Evolutionary conservation across 2,329 filamentous ascomycete species (phyloP).

Genomic region (Arthrinium puccinioides): DNA sequence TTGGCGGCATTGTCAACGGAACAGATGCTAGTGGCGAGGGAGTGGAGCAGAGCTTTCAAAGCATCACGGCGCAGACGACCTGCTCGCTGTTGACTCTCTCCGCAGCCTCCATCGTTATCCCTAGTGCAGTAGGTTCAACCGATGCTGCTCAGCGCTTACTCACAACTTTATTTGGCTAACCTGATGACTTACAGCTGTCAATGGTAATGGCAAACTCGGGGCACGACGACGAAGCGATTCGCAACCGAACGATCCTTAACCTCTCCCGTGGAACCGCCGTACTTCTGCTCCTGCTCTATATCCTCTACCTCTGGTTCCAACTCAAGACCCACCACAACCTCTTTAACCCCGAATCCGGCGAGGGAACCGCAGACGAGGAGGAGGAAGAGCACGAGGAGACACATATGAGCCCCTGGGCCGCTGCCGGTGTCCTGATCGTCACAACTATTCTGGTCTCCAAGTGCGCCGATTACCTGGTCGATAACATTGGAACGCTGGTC

Average conservation of each 20-base stretch:
- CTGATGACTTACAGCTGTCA: slow-evolving; percentile 47
- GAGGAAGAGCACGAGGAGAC: slow-evolving; percentile 37
- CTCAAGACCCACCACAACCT: slow-evolving; percentile 66
- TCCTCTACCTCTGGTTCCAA: slow-evolving; percentile 73
- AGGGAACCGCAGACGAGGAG: slow-evolving; percentile 11
- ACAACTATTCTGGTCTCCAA: slow-evolving; percentile 64
- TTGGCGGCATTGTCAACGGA: slow-evolving; percentile 62
- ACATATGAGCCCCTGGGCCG: slow-evolving; percentile 56
- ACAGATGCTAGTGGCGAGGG: slow-evolving; percentile 47
- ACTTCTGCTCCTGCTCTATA: slow-evolving; percentile 67
- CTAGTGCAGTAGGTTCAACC: slow-evolving; percentile 51
- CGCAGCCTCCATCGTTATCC: slow-evolving; percentile 71
- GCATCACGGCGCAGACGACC: slow-evolving; percentile 70
- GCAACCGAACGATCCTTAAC: slow-evolving; percentile 54
- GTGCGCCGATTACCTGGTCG: slow-evolving; percentile 72
- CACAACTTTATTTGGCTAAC: neutral
- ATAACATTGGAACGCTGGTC: slow-evolving; percentile 67
- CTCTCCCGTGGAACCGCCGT: slow-evolving; percentile 71
- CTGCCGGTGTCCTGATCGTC: slow-evolving; percentile 57
- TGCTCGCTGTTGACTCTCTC: slow-evolving; percentile 69
- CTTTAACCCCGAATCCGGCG: slow-evolving; percentile 50
- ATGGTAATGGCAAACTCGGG: slow-evolving; percentile 45
- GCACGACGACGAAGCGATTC: slow-evolving; percentile 23
- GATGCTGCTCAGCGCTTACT: neutral
- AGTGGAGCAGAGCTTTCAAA: slow-evolving; percentile 65